Conservation (phyloP, 495 filamentous ascomycete genomes). For the Pyronema domesticum region DNA sequence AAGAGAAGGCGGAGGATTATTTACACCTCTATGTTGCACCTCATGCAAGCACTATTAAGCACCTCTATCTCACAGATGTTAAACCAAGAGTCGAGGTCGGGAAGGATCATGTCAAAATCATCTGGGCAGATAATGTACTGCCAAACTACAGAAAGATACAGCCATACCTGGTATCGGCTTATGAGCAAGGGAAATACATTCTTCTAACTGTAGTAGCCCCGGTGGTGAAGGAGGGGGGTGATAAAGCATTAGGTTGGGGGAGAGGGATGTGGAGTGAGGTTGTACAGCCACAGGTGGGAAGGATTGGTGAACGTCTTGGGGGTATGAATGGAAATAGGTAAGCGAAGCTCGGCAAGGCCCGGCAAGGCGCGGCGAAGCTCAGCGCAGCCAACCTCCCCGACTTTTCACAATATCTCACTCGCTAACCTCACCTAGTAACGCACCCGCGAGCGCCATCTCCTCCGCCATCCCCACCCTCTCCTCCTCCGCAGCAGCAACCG, state of each 20-base stretch:
- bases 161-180: conserved; percentile 57
- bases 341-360: conserved; percentile 6
- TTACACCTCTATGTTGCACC: conserved; percentile 56
- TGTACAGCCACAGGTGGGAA: conserved; percentile 84
- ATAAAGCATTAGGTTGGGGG: conserved; percentile 23
- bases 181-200: conserved; percentile 46
- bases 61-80: conserved; percentile 26
- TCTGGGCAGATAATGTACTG: conserved; percentile 52
- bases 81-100: conserved; percentile 57
- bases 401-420: not conserved
- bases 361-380: too few species aligned
- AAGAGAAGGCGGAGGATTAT: conserved; percentile 38
- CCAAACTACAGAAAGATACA: conserved; percentile 54
- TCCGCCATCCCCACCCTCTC: conserved; percentile 2
- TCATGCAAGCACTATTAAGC: conserved; percentile 44
- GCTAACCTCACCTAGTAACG: not conserved
- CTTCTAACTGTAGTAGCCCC: conserved; percentile 55
- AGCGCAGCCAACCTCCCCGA: too few species aligned
- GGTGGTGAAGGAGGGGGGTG: conserved; percentile 31
- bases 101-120: conserved; percentile 39
- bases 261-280: conserved; percentile 23
- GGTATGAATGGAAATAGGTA: conserved; percentile 18
- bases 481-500: conserved; percentile 10
- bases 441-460: not conserved
- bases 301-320: conserved; percentile 78